phyloP scores from a whole-genome alignment of 31 red algal genomes.

The Endocladia muricata region DNA sequence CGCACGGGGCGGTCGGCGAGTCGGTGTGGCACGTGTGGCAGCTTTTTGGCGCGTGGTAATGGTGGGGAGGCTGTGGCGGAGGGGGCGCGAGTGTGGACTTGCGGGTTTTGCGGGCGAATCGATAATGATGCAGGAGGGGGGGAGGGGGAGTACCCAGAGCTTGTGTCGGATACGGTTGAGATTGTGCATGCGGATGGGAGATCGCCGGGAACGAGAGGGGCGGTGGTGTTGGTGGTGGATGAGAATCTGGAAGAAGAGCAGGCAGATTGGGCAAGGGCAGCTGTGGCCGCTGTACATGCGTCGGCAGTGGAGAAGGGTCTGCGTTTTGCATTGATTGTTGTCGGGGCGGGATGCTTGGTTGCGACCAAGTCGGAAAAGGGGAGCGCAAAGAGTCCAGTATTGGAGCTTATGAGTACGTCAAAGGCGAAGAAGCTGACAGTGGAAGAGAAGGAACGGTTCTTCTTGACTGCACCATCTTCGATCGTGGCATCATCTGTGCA shows the following conservation, averaged over 20 bases:
- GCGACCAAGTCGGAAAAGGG: slow-evolving; percentile 19
- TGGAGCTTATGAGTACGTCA: slow-evolving; percentile 36
- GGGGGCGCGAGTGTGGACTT: slow-evolving; percentile 31
- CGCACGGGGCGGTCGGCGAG: slow-evolving; percentile 3
- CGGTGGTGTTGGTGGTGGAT: slow-evolving; percentile 58
- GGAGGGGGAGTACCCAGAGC: slow-evolving; percentile 5
- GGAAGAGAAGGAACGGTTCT: slow-evolving; percentile 55
- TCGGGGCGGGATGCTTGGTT: slow-evolving; percentile 37
- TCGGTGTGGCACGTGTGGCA: slow-evolving; percentile 55
- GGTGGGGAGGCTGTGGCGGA: slow-evolving; percentile 20
- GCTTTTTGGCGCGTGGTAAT: slow-evolving; percentile 48
- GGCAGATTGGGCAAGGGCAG: slow-evolving; percentile 29
- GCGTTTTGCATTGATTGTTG: slow-evolving; percentile 38
- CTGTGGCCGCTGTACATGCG: slow-evolving; percentile 38
- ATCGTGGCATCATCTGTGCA: not conserved
- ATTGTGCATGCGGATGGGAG: slow-evolving; percentile 23
- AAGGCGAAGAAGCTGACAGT: slow-evolving; percentile 23
- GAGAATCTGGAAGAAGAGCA: slow-evolving; percentile 50
- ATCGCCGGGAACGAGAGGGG: slow-evolving; percentile 13
- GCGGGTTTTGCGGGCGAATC: slow-evolving; percentile 52
- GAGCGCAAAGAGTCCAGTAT: not conserved
- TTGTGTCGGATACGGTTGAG: slow-evolving; percentile 37
- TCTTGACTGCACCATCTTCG: slow-evolving; percentile 30
- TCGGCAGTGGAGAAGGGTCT: slow-evolving; percentile 30
- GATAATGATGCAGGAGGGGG: slow-evolving; percentile 37